These are phyloP conservation scores for Magnusiomyces magnusii DNA, from an alignment of 1,139 yeast genomes.

Conservation along the genomic window DNA sequence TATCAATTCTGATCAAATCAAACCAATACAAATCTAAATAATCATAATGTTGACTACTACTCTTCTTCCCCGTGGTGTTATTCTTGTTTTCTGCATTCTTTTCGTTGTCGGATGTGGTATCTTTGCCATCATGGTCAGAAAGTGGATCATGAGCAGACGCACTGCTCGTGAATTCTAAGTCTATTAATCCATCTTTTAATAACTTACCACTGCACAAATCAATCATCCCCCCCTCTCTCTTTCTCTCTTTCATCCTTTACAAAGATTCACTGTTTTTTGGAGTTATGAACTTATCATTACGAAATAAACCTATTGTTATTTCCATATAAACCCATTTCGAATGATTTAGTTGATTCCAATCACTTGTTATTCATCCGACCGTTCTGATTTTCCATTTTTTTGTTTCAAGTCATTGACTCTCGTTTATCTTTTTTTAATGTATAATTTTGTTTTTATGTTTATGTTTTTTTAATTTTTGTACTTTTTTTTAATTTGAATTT, in stretches of 20 bases:
- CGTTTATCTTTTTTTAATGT: background rate
- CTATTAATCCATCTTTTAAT: too few relatives aligned
- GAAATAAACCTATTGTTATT: background rate
- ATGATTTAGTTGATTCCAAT: too few relatives aligned
- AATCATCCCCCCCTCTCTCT: background rate
- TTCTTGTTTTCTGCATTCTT: slow-evolving; percentile 43
- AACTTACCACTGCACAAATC: too few relatives aligned
- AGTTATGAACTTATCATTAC: background rate
- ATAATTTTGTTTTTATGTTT: background rate
- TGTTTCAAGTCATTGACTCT: too few relatives aligned
- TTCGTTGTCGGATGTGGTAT: slow-evolving; percentile 27
- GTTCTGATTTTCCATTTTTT: too few relatives aligned
- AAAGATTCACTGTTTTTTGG: background rate
- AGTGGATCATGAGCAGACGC: slow-evolving; percentile 4
- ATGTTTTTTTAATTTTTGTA: background rate
- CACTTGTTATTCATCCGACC: too few relatives aligned
- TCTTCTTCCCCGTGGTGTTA: slow-evolving; percentile 50
- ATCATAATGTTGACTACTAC: slow-evolving; percentile 1
- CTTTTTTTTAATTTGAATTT: too few relatives aligned
- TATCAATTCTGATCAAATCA: background rate
- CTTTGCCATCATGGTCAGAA: slow-evolving; percentile 1
- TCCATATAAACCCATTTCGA: background rate
- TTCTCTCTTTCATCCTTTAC: background rate
- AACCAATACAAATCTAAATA: background rate
- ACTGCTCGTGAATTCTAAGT: slow-evolving; percentile 3